A percentile compares a stretch with the other conserved stretches of the same genome.
Evolutionary conservation across 805 yeast species (phyloP).

Genomic region (Crinitomyces ghanaensis): DNA sequence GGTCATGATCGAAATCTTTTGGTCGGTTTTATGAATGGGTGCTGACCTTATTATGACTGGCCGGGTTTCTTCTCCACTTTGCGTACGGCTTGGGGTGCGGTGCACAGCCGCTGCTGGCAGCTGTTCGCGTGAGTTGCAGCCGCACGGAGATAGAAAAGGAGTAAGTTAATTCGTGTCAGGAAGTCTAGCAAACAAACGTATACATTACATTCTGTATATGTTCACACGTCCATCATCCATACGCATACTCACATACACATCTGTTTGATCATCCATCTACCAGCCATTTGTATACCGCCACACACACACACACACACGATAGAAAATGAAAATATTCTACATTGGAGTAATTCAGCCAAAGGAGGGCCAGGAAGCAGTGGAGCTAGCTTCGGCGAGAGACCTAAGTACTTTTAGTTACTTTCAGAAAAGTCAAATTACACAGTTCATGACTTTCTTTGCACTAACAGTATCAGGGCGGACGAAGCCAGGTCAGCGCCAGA

Average conservation of each 20-base stretch:
- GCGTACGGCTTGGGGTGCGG: too few relatives aligned
- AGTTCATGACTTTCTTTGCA: constrained; percentile 90
- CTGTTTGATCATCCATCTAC: too few relatives aligned
- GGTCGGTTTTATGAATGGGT: too few relatives aligned
- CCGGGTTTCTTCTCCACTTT: too few relatives aligned
- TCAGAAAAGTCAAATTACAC: constrained; percentile 60
- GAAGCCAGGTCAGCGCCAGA: constrained; percentile 78
- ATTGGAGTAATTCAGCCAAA: constrained; percentile 70
- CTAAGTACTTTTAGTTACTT: constrained; percentile 80
- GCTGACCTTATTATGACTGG: too few relatives aligned
- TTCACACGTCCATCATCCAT: too few relatives aligned
- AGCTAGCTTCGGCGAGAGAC: constrained; percentile 71
- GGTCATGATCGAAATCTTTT: too few relatives aligned
- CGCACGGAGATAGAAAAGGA: constrained; percentile 1
- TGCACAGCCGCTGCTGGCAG: constrained; percentile 1
- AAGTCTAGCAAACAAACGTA: too few relatives aligned
- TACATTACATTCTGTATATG: too few relatives aligned
- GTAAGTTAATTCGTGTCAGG: too few relatives aligned
- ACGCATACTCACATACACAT: too few relatives aligned
- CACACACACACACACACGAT: not conserved
- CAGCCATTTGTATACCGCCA: too few relatives aligned
- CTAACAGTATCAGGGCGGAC: constrained; percentile 88
- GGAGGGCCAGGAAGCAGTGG: constrained; percentile 53
- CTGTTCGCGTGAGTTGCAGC: constrained; percentile 1
- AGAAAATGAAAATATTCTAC: constrained; percentile 74